Conservation (phyloP, 306 rosid genomes). For the Quercus berberidifolia region DNA sequence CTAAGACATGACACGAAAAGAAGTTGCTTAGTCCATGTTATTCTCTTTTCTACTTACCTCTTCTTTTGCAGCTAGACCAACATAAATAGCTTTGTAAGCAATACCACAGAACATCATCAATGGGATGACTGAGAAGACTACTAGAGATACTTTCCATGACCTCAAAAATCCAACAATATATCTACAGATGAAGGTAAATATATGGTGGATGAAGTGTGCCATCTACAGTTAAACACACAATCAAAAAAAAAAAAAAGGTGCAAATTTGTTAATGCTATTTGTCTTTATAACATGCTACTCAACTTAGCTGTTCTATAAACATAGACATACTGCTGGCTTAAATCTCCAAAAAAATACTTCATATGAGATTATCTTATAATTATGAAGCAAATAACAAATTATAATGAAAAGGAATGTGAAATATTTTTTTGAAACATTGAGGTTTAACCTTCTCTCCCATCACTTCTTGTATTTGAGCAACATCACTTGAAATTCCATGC, state of each 20-base stretch:
- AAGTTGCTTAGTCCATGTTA: neutral
- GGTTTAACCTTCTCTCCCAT: constrained; percentile 88
- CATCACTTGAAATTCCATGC: constrained; percentile 96
- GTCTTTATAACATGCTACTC: too few species aligned
- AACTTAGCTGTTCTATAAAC: too few species aligned
- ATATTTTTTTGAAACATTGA: neutral
- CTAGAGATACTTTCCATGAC: constrained; percentile 79
- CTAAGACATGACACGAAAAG: neutral
- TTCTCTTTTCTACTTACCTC: constrained; percentile 44
- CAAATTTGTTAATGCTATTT: neutral
- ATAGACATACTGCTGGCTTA: too few species aligned
- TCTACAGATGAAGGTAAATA: constrained; percentile 82
- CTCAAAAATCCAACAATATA: constrained; percentile 69
- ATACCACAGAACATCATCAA: constrained; percentile 79
- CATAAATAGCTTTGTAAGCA: constrained; percentile 83
- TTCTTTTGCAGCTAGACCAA: constrained; percentile 75
- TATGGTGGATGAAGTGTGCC: constrained; percentile 78
- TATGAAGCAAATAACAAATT: neutral
- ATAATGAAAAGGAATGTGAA: neutral
- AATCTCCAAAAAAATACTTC: too few species aligned
- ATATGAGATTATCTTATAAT: neutral
- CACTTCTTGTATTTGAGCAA: constrained; percentile 93
- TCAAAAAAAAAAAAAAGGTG: neutral
- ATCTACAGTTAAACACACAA: constrained; percentile 47
- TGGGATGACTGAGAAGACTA: constrained; percentile 75